Conservation (phyloP, 768 basidiomycete genomes). For the Podaxis rugospora region DNA sequence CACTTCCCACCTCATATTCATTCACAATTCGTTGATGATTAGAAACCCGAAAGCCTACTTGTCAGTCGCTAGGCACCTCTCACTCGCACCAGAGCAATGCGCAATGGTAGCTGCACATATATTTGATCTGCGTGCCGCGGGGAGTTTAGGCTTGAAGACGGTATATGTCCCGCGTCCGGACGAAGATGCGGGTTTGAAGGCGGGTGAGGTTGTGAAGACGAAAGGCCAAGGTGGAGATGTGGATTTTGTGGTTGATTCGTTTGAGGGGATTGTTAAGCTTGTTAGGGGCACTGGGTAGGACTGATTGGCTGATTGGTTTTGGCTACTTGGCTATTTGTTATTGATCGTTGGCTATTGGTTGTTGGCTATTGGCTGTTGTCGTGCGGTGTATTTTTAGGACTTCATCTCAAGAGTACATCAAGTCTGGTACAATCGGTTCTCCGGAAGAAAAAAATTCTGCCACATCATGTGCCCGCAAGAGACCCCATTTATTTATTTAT, state of each 20-base stretch:
- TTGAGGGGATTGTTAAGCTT: slow-evolving; percentile 20
- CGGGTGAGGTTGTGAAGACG: slow-evolving; percentile 25
- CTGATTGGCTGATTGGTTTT: background rate
- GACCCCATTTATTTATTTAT: too few relatives aligned
- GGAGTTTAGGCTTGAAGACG: slow-evolving; percentile 47
- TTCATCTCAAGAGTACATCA: too few relatives aligned
- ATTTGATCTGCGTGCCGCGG: slow-evolving; percentile 52
- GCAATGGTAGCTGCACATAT: slow-evolving; percentile 68
- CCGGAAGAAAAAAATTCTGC: too few relatives aligned
- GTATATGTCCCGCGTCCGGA: slow-evolving; percentile 51
- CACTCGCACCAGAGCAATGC: slow-evolving; percentile 40
- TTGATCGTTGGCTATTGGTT: too few relatives aligned
- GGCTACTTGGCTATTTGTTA: too few relatives aligned
- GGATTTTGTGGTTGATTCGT: slow-evolving; percentile 49
- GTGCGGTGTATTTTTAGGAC: too few relatives aligned
- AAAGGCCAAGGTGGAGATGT: slow-evolving; percentile 56
- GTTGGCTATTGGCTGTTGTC: too few relatives aligned
- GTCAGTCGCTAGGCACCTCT: slow-evolving; percentile 44
- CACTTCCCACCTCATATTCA: background rate
- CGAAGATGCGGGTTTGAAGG: slow-evolving; percentile 31
- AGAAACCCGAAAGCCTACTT: slow-evolving; percentile 52
- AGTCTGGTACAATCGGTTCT: too few relatives aligned
- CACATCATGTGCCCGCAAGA: too few relatives aligned
- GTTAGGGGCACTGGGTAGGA: background rate
- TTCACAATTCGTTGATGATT: background rate